Percentiles rank a stretch among this genome's conserved stretches.
Conservation (phyloP, 2,329 filamentous ascomycete species). For the Penicillium sp. region DNA sequence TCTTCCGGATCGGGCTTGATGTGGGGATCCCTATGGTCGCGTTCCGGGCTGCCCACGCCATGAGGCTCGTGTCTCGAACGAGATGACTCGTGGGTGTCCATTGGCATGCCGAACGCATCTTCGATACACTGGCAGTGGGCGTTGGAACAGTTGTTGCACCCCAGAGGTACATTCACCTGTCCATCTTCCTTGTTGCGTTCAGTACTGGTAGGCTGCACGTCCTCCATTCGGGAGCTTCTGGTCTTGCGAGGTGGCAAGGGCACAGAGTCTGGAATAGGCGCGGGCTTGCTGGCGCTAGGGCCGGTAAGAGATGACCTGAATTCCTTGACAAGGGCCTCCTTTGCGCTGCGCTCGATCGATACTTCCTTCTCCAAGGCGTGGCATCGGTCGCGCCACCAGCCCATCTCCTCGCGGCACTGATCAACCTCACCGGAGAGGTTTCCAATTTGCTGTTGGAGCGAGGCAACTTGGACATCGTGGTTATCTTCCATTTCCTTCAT, state of each 20-base stretch:
- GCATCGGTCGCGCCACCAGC: conserved; percentile 47
- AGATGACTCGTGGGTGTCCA: conserved; percentile 33
- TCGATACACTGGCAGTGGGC: conserved; percentile 56
- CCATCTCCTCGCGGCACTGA: conserved; percentile 49
- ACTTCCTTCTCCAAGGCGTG: conserved; percentile 56
- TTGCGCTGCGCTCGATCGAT: conserved; percentile 36
- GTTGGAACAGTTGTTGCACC: conserved; percentile 59
- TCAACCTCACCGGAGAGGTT: conserved; percentile 58
- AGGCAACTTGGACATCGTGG: conserved; percentile 38
- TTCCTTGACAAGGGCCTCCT: conserved; percentile 38
- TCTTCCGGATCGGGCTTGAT: conserved; percentile 41
- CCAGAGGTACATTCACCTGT: conserved; percentile 40
- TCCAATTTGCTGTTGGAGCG: conserved; percentile 48
- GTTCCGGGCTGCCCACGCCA: conserved; percentile 41
- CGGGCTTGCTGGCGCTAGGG: conserved; percentile 13
- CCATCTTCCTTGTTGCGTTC: conserved; percentile 18
- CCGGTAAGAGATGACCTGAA: conserved; percentile 28
- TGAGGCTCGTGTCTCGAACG: conserved; percentile 31
- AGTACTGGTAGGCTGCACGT: conserved; percentile 9
- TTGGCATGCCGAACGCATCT: conserved; percentile 44
- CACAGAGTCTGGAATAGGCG: conserved; percentile 30
- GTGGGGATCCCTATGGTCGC: conserved; percentile 44
- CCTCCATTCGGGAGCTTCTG: conserved; percentile 18
- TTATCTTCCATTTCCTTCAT: conserved; percentile 43
- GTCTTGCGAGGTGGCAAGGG: conserved; percentile 30